Percentiles rank a stretch among this genome's conserved stretches.
phyloP scores from a whole-genome alignment of 306 rosid species.

The Trichosanthes cucumerina region DNA sequence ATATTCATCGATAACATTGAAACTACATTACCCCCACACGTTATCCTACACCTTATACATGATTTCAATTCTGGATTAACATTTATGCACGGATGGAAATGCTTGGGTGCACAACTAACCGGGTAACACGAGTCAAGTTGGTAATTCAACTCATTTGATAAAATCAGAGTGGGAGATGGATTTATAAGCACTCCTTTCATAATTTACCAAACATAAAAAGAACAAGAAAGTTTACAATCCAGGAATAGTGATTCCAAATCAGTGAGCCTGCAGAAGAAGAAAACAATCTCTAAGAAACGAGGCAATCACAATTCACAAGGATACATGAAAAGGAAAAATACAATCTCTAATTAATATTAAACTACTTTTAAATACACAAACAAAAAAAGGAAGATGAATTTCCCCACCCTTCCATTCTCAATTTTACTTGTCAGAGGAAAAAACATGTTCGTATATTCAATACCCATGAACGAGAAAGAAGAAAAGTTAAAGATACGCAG shows the following conservation, averaged over 20 bases:
- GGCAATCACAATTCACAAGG: neutral
- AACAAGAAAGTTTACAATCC: neutral
- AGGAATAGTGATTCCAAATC: neutral
- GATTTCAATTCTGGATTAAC: slow-evolving; percentile 11
- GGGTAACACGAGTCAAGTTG: slow-evolving; percentile 22
- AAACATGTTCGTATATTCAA: neutral
- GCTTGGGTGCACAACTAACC: slow-evolving; percentile 11
- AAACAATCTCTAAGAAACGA: neutral
- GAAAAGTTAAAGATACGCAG: neutral
- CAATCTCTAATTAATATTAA: neutral
- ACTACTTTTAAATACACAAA: neutral
- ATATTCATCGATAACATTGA: slow-evolving; percentile 22
- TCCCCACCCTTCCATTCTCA: neutral
- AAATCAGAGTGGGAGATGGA: slow-evolving; percentile 10
- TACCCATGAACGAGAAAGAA: neutral
- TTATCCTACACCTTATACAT: neutral
- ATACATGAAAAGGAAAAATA: no score
- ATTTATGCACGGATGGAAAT: slow-evolving; percentile 4
- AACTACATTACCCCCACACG: slow-evolving; percentile 13
- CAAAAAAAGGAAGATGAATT: neutral
- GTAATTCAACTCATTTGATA: slow-evolving; percentile 28
- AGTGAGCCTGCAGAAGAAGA: neutral
- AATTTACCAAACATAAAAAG: neutral
- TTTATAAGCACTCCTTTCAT: slow-evolving; percentile 14
- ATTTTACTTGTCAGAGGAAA: neutral